phyloP scores from a whole-genome alignment of 2,329 filamentous ascomycete species.

The Fusarium sp. region DNA sequence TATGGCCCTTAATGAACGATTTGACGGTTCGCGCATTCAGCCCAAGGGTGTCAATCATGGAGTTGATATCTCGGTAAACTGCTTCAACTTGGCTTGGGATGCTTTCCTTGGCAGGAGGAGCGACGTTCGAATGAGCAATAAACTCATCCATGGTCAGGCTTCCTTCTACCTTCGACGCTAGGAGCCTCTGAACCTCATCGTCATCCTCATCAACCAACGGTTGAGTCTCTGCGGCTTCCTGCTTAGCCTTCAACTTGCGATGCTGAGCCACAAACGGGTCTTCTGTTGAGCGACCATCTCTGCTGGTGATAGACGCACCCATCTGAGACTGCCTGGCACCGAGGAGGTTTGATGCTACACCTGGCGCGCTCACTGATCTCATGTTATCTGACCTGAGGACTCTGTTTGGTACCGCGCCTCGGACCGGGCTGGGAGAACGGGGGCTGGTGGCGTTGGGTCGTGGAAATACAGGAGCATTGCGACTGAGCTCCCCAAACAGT shows the following conservation, averaged over 20 bases:
- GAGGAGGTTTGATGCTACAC: conserved; percentile 68
- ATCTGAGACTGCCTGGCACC: conserved; percentile 56
- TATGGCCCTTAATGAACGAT: conserved; percentile 76
- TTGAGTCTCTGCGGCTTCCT: conserved; percentile 69
- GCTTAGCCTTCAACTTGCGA: conserved; percentile 65
- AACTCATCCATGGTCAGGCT: conserved; percentile 75
- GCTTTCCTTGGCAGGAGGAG: conserved; percentile 66
- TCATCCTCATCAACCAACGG: conserved; percentile 77
- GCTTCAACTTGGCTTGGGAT: conserved; percentile 74
- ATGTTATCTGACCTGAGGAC: conserved; percentile 63
- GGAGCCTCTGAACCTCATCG: conserved; percentile 73
- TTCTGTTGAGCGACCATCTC: conserved; percentile 54
- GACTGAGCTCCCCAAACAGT: conserved; percentile 68
- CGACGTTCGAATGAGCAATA: conserved; percentile 70
- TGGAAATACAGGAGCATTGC: conserved; percentile 66
- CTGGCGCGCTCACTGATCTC: conserved; percentile 72
- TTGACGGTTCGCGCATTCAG: conserved; percentile 80
- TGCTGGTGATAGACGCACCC: conserved; percentile 57
- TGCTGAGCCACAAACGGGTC: conserved; percentile 65
- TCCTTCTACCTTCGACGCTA: conserved; percentile 72
- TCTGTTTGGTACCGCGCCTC: conserved; percentile 67
- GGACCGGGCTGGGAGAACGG: conserved; percentile 79
- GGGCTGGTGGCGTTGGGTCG: conserved; percentile 70
- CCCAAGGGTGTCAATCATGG: conserved; percentile 94
- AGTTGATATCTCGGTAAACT: conserved; percentile 84